Evolutionary conservation across 257 asterid species (phyloP).

Genomic region (Ajuga chamaepitys): DNA sequence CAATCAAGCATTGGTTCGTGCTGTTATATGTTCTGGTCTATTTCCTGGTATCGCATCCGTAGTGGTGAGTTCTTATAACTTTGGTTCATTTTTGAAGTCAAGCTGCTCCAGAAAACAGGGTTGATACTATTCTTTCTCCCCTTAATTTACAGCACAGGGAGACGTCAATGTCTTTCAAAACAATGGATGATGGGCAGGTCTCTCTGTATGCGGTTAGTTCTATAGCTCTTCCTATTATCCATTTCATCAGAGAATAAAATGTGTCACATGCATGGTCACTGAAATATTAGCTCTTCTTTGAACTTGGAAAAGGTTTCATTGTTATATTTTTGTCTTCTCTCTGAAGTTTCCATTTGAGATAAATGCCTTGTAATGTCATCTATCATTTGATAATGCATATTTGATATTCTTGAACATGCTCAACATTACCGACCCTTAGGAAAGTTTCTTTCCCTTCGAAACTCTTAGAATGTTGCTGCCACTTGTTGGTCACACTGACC

Average conservation of each 20-base stretch:
- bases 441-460: neutral
- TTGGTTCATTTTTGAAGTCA: neutral
- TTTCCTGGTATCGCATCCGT: slow-evolving; percentile 94
- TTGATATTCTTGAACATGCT: neutral
- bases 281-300: neutral
- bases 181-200: slow-evolving; percentile 98
- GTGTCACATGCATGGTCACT: slow-evolving; percentile 11
- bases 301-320: neutral
- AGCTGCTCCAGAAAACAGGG: neutral
- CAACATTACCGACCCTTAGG: neutral
- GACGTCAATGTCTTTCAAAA: slow-evolving; percentile 94
- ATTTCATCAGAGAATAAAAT: neutral
- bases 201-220: slow-evolving; percentile 84
- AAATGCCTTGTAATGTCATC: neutral
- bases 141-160: slow-evolving; percentile 75
- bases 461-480: no score
- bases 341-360: neutral
- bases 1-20: slow-evolving; percentile 92
- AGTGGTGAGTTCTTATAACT: slow-evolving; percentile 58
- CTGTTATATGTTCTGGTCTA: slow-evolving; percentile 93
- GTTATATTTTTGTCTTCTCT: neutral
- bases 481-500: no score
- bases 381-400: neutral
- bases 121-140: slow-evolving; percentile 10
- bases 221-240: neutral